A percentile compares a stretch with the other conserved stretches of the same genome.
Conservation (phyloP, 129 eudicot species). For the Centrapalus pauciflorus region DNA sequence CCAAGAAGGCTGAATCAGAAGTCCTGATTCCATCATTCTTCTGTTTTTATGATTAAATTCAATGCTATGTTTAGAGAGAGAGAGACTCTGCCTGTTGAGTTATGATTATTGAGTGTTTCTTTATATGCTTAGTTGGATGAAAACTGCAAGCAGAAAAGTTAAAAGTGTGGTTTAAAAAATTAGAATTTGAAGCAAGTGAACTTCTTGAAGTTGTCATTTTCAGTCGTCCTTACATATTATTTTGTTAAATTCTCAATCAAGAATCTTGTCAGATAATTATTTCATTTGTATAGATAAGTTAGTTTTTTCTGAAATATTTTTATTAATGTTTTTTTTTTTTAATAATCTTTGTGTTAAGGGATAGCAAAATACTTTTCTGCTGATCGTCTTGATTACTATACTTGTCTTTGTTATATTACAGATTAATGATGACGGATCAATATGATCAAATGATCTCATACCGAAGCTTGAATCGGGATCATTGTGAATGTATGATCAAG, state of each 20-base stretch:
- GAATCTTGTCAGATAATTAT: background rate
- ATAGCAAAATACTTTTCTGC: no score
- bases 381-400: no score
- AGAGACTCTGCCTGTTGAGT: conserved; percentile 4
- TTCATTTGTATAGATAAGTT: no score
- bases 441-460: no score
- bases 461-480: no score
- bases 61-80: background rate
- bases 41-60: background rate
- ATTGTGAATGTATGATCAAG: no score
- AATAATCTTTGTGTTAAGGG: no score
- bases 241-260: conserved; percentile 19
- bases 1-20: conserved; percentile 44
- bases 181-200: conserved; percentile 7
- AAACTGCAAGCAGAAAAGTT: conserved; percentile 15
- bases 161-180: background rate
- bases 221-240: background rate
- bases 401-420: no score
- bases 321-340: no score
- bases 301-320: no score
- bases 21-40: conserved; percentile 41
- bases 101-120: conserved; percentile 8
- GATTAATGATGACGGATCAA: no score
- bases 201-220: conserved; percentile 13
- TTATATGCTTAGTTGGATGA: conserved; percentile 10